Evolutionary conservation across 2,329 filamentous ascomycete genomes (phyloP).

Genomic region (Metarhizium robertsii): DNA sequence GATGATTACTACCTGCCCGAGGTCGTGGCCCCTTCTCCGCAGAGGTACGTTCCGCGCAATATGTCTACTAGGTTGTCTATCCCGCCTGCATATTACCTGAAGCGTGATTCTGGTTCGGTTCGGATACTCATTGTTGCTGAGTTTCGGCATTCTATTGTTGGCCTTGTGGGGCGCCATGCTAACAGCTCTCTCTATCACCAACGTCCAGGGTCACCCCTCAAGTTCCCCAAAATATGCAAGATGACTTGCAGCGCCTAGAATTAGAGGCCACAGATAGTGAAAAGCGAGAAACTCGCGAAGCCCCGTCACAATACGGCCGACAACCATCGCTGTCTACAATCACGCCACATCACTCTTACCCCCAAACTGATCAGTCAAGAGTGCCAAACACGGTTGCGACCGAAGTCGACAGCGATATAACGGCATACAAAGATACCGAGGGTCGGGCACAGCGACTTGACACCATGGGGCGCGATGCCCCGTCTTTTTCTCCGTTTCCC

Average conservation of each 20-base stretch:
- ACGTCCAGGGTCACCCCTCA: slow-evolving; percentile 76
- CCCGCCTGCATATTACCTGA: neutral
- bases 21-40: slow-evolving; percentile 47
- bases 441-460: slow-evolving; percentile 27
- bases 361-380: slow-evolving; percentile 1
- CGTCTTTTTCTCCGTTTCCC: slow-evolving; percentile 87
- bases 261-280: slow-evolving; percentile 54
- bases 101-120: slow-evolving; percentile 11
- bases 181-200: slow-evolving; percentile 22
- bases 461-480: slow-evolving; percentile 44
- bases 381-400: slow-evolving; percentile 15
- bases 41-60: slow-evolving; percentile 35
- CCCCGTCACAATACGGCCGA: slow-evolving; percentile 27
- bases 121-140: slow-evolving; percentile 9
- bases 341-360: slow-evolving; percentile 16
- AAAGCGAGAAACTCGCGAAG: slow-evolving; percentile 21
- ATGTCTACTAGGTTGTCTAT: slow-evolving; percentile 2
- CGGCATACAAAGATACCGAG: slow-evolving; percentile 28
- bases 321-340: slow-evolving; percentile 35
- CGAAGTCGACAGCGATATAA: slow-evolving; percentile 27
- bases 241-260: slow-evolving; percentile 86
- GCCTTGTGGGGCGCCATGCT: slow-evolving; percentile 23
- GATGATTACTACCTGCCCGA: slow-evolving; percentile 55
- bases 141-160: neutral
- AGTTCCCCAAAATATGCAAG: slow-evolving; percentile 93